Evolutionary conservation across 1,284 basidiomycete genomes (phyloP).

Genomic region (Apiotrichum akiyoshidainum): DNA sequence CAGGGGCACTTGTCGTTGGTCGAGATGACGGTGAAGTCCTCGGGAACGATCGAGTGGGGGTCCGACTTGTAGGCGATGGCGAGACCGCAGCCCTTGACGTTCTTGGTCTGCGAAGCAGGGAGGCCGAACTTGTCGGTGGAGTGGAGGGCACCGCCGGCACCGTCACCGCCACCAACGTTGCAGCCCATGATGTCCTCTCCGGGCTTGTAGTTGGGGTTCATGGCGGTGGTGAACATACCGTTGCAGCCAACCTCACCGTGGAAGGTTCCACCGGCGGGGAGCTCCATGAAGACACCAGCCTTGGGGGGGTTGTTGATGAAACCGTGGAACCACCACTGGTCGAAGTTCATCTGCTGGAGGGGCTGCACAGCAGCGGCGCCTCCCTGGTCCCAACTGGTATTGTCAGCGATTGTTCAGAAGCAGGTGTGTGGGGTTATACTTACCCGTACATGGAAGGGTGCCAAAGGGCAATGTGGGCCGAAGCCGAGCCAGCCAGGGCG

Average conservation of each 20-base stretch:
- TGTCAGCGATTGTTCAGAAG: not conserved
- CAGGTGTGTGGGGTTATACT: constrained; percentile 13
- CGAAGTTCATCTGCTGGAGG: constrained; percentile 53
- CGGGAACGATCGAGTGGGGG: constrained; percentile 57
- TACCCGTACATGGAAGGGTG: constrained; percentile 47
- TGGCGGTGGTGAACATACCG: constrained; percentile 1
- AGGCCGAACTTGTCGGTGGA: not conserved
- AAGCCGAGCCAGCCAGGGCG: constrained; percentile 3
- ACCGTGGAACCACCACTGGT: constrained; percentile 66
- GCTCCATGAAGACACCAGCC: constrained; percentile 35
- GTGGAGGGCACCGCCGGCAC: not conserved
- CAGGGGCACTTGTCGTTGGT: constrained; percentile 70
- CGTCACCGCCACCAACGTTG: not conserved
- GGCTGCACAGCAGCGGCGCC: not conserved
- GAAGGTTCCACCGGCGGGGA: constrained; percentile 39
- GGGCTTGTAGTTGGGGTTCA: not conserved
- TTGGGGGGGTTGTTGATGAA: constrained; percentile 41
- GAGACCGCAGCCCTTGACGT: constrained; percentile 36
- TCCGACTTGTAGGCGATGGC: constrained; percentile 68
- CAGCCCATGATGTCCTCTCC: not conserved
- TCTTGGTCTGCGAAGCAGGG: not conserved
- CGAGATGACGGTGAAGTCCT: constrained; percentile 67
- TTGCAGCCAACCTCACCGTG: constrained; percentile 8
- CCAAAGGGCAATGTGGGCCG: constrained; percentile 44
- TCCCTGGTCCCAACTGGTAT: too few species aligned